Evolutionary conservation across 2,329 filamentous ascomycete species (phyloP).

Genomic region (Hymenotorrendiella dingleyae): DNA sequence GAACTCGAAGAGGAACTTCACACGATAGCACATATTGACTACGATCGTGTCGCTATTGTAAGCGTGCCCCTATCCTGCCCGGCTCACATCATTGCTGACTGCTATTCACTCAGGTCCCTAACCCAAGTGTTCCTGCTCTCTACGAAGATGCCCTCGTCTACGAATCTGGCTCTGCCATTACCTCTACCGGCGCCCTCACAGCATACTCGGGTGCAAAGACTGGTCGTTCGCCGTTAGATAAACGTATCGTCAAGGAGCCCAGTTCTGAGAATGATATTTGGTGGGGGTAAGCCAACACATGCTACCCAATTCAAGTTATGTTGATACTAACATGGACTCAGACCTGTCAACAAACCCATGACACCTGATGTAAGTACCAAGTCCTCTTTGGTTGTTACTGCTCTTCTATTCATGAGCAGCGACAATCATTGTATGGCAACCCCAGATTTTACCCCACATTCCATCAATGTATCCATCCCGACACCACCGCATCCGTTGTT

Average conservation of each 20-base stretch:
- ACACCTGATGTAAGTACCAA: conserved; percentile 71
- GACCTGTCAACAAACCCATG: conserved; percentile 98
- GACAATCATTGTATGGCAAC: neutral
- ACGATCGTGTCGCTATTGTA: conserved; percentile 96
- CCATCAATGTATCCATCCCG: neutral
- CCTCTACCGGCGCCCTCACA: conserved; percentile 87
- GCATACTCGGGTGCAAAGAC: conserved; percentile 99
- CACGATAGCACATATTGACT: conserved; percentile 97
- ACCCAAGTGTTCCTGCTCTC: conserved; percentile 80
- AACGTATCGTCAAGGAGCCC: conserved; percentile 91
- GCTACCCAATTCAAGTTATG: neutral
- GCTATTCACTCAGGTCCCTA: conserved; percentile 54
- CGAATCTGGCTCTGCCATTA: conserved; percentile 96
- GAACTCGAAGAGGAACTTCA: conserved; percentile 97
- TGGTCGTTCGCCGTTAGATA: conserved; percentile 91
- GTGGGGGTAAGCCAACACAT: conserved; percentile 60
- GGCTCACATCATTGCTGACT: conserved; percentile 7
- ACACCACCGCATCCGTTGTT: conserved; percentile 2
- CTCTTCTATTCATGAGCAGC: conserved; percentile 8
- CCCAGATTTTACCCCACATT: conserved; percentile 1
- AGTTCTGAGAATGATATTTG: conserved; percentile 88
- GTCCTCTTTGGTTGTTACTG: neutral
- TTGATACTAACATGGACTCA: conserved; percentile 14
- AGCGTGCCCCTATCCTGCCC: conserved; percentile 35
- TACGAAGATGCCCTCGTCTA: conserved; percentile 99